Evolutionary conservation across 441 rosid species (phyloP).

Genomic region (Pelargonium myrrhifolium): DNA sequence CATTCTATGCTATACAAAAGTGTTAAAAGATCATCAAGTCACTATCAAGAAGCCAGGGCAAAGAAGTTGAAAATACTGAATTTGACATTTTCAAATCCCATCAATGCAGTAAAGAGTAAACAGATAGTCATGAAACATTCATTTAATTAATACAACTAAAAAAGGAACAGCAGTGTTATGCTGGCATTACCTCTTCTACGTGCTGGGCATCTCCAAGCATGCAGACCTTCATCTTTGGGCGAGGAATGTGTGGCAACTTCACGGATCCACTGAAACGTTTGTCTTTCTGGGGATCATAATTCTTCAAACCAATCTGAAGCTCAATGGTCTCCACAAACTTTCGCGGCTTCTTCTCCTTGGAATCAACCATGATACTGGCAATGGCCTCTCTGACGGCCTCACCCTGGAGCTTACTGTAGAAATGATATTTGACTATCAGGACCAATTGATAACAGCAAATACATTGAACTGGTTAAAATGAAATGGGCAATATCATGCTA

Average conservation of each 20-base stretch:
- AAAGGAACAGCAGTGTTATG: no score
- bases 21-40: no score
- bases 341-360: constrained; percentile 49
- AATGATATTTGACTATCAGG: not conserved
- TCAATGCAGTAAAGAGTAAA: no score
- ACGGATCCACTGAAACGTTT: constrained; percentile 95
- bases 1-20: no score
- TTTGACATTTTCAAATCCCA: no score
- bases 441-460: not conserved
- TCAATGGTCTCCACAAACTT: constrained; percentile 86
- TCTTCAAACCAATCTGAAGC: constrained; percentile 91
- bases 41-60: no score
- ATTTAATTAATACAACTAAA: no score
- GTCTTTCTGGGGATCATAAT: constrained; percentile 94
- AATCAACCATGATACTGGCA: constrained; percentile 36
- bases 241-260: constrained; percentile 84
- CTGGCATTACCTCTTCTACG: constrained; percentile 62
- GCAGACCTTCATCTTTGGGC: constrained; percentile 95
- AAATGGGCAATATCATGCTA: not conserved
- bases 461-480: not conserved
- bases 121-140: no score
- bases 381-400: constrained; percentile 83
- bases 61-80: no score
- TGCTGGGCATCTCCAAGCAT: constrained; percentile 99
- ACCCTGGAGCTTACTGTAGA: constrained; percentile 78